Conservation (phyloP, 805 yeast genomes). For the Schizosaccharomyces osmophilus region DNA sequence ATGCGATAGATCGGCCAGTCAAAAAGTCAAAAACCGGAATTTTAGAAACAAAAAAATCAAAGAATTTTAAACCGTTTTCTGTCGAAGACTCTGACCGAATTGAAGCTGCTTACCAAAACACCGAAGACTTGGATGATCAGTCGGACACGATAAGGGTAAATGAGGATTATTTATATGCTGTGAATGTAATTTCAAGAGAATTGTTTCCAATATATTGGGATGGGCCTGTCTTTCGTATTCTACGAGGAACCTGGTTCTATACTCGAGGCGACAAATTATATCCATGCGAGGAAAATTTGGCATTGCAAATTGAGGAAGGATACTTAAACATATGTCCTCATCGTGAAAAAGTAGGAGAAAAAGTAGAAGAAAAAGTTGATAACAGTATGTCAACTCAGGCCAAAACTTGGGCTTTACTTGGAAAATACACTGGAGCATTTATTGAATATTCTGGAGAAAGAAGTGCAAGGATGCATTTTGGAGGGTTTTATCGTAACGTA, state of each 20-base stretch:
- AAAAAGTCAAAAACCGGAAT: slow-evolving; percentile 21
- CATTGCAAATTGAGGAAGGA: slow-evolving; percentile 35
- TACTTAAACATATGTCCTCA: slow-evolving; percentile 21
- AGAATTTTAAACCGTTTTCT: slow-evolving; percentile 44
- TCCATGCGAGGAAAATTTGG: slow-evolving; percentile 28
- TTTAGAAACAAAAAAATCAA: not conserved
- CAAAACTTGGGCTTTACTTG: slow-evolving; percentile 8
- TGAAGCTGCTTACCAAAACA: slow-evolving; percentile 25
- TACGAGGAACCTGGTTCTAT: slow-evolving; percentile 69
- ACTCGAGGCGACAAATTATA: slow-evolving; percentile 18
- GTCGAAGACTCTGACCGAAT: slow-evolving; percentile 33
- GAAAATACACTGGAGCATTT: slow-evolving; percentile 9
- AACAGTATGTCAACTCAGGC: not conserved
- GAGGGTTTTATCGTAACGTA: not conserved
- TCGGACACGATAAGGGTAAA: slow-evolving; percentile 30
- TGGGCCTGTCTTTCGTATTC: slow-evolving; percentile 60
- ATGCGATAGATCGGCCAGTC: slow-evolving; percentile 54
- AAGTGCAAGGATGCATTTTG: slow-evolving; percentile 10
- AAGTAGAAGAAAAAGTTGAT: not conserved
- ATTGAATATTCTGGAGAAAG: slow-evolving; percentile 8
- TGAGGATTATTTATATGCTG: slow-evolving; percentile 60
- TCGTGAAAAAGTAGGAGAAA: not conserved
- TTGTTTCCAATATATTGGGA: slow-evolving; percentile 63
- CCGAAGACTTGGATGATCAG: slow-evolving; percentile 3
- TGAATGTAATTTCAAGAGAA: slow-evolving; percentile 29